Evolutionary conservation across 352 stramenopile species (phyloP), one percentile per base, ranked within the genome.

Genomic region (Phytophthora pseudosyringae): DNA sequence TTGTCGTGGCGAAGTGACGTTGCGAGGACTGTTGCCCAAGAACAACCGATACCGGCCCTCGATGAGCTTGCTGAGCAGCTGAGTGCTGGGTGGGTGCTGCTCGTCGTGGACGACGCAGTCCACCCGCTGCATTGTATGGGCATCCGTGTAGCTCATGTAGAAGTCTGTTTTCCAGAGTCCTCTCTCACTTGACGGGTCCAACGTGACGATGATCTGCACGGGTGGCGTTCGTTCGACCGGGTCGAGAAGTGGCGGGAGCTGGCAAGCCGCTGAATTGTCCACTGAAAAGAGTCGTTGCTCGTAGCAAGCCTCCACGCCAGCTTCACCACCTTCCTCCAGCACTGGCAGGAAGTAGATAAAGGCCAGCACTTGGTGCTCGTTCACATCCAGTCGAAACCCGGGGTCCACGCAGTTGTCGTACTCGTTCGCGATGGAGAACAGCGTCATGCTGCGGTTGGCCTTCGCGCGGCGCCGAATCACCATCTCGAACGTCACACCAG

Each of bases 401-500:
- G 78, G 59, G 12, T 93, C 83, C 1, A 71, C 69, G 46, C 87
- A 95, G 8, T 71, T 73, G 45, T 89, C 67, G 33, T 79, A 91
- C 10, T 76, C 60, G 49, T 88, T 92, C 1, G 74, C 64, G 32
- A 95, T 88, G 21, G 74, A 85, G 48, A 95, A 90, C 11, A 95
- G 52, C 28, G 85, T 90, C 80, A 92, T 90, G 31, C 66, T 81
- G 3, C 64, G 70, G 51, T 84, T 88, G 1, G 26, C 46, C 15
- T 59, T 16, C 1, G 59, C 32, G 2, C 71, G 81, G 6, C 73
- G 67, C 5, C 86, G 78, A 8, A 91, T 61, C 4, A 83, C 75
- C 55, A 93, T 74, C 51, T 95, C 87, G 46, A 95, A 91, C 9
- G 78, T 89, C 38, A 91, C 67, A 4, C 87, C 81, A 18, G 52